Evolutionary conservation across 805 yeast genomes (phyloP).

Genomic region (Kluyveromyces starmeri): DNA sequence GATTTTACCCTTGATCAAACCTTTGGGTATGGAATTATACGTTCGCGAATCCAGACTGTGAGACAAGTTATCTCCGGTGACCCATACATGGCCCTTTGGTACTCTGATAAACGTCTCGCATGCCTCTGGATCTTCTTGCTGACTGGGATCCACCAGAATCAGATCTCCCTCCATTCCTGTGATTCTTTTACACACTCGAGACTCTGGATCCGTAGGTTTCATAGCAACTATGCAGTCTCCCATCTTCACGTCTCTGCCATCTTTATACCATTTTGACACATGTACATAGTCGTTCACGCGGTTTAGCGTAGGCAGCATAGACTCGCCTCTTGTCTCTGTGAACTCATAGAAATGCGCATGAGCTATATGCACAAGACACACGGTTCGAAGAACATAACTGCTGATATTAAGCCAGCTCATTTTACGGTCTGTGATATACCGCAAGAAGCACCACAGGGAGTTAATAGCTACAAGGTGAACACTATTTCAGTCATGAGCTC

Average conservation of each 20-base stretch:
- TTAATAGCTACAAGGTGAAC: no score
- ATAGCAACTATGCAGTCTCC: conserved; percentile 86
- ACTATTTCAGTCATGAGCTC: no score
- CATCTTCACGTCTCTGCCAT: conserved; percentile 56
- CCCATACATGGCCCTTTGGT: conserved; percentile 95
- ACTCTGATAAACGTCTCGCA: conserved; percentile 53
- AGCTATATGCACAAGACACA: conserved; percentile 58
- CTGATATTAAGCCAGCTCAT: conserved; percentile 21
- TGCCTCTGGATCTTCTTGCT: conserved; percentile 7
- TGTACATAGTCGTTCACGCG: conserved; percentile 71
- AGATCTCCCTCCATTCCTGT: conserved; percentile 96
- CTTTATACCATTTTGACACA: conserved; percentile 52
- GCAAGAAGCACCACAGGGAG: no score
- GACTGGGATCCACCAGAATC: conserved; percentile 70
- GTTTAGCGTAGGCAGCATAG: conserved; percentile 88
- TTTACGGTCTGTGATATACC: no score
- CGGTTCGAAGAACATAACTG: conserved; percentile 50
- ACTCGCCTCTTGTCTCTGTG: conserved; percentile 82
- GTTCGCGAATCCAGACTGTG: conserved; percentile 84
- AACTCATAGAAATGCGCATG: conserved; percentile 63
- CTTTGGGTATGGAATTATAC: conserved; percentile 87
- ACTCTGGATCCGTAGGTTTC: conserved; percentile 83
- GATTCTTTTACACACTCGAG: conserved; percentile 83
- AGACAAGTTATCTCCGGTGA: conserved; percentile 87
- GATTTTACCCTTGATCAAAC: conserved; percentile 76